Evolutionary conservation across 352 stramenopile species (phyloP), one percentile per base, ranked within the genome.

Genomic region (Phytophthora chlamydospora): DNA sequence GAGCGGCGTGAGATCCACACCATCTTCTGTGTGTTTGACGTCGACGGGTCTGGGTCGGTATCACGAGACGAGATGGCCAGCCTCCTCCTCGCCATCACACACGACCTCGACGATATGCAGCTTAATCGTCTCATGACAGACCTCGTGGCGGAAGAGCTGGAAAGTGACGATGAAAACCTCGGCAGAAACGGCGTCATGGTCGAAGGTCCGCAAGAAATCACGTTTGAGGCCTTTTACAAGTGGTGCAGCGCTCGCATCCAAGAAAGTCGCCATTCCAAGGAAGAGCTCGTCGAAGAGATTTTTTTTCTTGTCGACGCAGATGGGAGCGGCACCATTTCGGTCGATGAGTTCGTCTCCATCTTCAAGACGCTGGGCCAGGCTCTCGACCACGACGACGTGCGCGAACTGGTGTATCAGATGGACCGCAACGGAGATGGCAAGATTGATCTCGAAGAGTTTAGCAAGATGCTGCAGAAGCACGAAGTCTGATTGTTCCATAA

Each of bases 361-460:
- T 89, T 89, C 60, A 85, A 81, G 60, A 80, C 78, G 6, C 72
- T 89, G 17, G 80, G 82, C 6, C 82, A 91, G 51, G 74, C 82
- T 36, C 77, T 91, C 17, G 79, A 89, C 52, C 79, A 89, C 39
- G 79, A 91, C 55, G 80, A 89, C 48, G 82, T 91, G 40, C 77
- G 82, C 21, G 80, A 91, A 61, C 66, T 91, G 4, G 75, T 91
- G 6, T 91, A 89, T 32, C 75, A 89, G 40, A 89, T 89, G 79
- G 80, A 89, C 42, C 76, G 78, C 40, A 91, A 89, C 59, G 73
- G 85, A 48, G 83, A 88, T 48, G 78, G 78, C 44, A 89, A 89
- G 68, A 91, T 91, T 55, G 80, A 91, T 48, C 49, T 89, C 6
- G 78, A 89, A 27, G 82, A 91, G 38, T 91, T 91, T 52, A 59